Base-by-base conservation (phyloP, 176 grass and related monocot species). In the Tuctoria greenei region DNA sequence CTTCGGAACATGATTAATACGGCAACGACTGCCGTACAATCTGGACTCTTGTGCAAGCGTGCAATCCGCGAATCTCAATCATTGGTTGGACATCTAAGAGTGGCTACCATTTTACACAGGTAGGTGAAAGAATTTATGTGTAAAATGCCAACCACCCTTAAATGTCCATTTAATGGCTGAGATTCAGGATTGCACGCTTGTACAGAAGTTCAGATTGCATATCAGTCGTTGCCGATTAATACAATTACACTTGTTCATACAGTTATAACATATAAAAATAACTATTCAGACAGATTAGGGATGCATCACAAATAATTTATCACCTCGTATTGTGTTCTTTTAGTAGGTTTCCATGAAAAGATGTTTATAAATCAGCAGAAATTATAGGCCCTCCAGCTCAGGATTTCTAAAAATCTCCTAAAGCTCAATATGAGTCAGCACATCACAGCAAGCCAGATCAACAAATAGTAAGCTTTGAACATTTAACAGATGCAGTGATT, bases 241-340 rank as follows among this genome's bases (percentile, higher is more conserved):
- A 27, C 25, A 60, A 63, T 9, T 63, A n/a, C 31, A 49, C n/a
- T 50, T 72, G 8, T 60, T 76, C 11, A 58, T 40, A 39, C 7
- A 57, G 20, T 46, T 49, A 16, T 49, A 56, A 21, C 5, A 35
- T 50, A 44, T 7, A 81, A 77, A 73, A 76, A 38, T 46, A 72
- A 28, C 46, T 71, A 47, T 50, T 85, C 21, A 13, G 11, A 26
- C 12, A 61, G 16, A 37, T 58, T 52, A 74, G 31, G 16, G 61
- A 35, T 74, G 62, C 7, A 52, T 74, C 40, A 41, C 42, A 86
- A 74, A 73, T 73, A 79, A 66, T 66, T 61, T 80, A 47, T 79
- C 45, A 49, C 31, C 77, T 68, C 62, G 8, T 25, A 15, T 42
- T 42, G 46, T 81, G 70, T 43, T 43, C 24, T 69, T 21, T 35